Conservation (phyloP, 176 grass and related monocot species). For the Puya raimondii region DNA sequence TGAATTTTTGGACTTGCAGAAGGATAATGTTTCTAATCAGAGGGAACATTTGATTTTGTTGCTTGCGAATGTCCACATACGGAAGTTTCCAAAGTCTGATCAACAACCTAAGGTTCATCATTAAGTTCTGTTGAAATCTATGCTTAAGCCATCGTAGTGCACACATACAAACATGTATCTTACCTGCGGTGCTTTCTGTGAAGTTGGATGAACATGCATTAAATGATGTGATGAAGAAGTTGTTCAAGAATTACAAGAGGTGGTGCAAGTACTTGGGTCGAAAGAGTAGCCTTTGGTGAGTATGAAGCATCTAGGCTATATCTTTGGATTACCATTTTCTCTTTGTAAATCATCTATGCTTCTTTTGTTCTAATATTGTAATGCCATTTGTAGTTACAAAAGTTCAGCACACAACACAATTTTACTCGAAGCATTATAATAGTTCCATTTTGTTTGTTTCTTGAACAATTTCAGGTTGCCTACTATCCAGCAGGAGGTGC, state of each 20-base stretch:
- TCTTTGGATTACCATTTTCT: neutral
- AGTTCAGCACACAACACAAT: neutral
- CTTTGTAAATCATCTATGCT: neutral
- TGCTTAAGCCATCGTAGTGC: neutral
- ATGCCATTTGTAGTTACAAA: neutral
- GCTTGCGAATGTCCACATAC: slow-evolving; percentile 85
- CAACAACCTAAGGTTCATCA: slow-evolving; percentile 58
- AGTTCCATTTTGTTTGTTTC: slow-evolving; percentile 5
- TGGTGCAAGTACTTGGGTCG: slow-evolving; percentile 87
- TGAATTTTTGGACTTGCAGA: slow-evolving; percentile 46
- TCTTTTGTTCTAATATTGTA: neutral
- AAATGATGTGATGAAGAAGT: slow-evolving; percentile 74
- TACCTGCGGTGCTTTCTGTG: neutral
- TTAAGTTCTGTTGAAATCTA: slow-evolving; percentile 11
- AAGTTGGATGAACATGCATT: slow-evolving; percentile 75
- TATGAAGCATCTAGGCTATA: slow-evolving; percentile 14
- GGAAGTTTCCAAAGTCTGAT: slow-evolving; percentile 41
- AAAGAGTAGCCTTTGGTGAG: slow-evolving; percentile 86
- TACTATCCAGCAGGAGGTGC: slow-evolving; percentile 85
- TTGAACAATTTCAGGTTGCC: slow-evolving; percentile 50
- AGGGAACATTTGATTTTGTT: slow-evolving; percentile 92
- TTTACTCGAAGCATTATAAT: slow-evolving; percentile 1
- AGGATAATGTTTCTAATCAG: slow-evolving; percentile 93
- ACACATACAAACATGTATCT: neutral
- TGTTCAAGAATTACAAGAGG: slow-evolving; percentile 91